A percentile compares a stretch with the other conserved stretches of the same genome.
Conservation (phyloP, 176 grass and related monocot genomes). For the Aegilops bicornis region DNA sequence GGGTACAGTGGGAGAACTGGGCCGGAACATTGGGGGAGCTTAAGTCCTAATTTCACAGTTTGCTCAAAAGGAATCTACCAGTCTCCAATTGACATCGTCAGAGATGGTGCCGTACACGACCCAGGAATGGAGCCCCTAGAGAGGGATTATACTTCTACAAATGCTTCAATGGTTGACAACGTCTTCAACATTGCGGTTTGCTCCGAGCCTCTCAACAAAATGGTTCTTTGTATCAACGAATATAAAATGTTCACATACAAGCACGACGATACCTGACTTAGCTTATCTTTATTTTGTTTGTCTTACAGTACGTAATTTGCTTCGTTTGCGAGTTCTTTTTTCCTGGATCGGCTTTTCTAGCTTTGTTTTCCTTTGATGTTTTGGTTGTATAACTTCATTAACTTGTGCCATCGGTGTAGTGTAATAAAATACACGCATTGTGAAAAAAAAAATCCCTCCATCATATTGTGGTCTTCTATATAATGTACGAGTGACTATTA, state of each 20-base stretch:
- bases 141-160: conserved; percentile 57
- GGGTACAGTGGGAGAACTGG: conserved; percentile 62
- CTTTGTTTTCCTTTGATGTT: neutral
- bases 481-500: neutral
- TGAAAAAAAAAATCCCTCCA: neutral
- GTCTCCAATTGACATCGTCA: conserved; percentile 76
- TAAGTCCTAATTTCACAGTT: conserved; percentile 59
- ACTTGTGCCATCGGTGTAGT: neutral
- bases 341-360: neutral
- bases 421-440: neutral
- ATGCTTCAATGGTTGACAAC: conserved; percentile 71
- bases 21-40: conserved; percentile 59
- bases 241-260: neutral
- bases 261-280: neutral
- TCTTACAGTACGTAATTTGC: neutral
- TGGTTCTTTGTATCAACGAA: neutral
- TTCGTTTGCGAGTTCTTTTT: neutral
- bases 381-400: neutral
- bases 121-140: conserved; percentile 53
- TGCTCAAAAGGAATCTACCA: conserved; percentile 74
- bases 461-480: neutral
- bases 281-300: neutral
- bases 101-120: conserved; percentile 26
- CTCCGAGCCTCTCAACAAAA: conserved; percentile 26
- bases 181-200: conserved; percentile 70